phyloP scores from a whole-genome alignment of 2,329 filamentous ascomycete genomes.

The Microcyclospora pomicola region DNA sequence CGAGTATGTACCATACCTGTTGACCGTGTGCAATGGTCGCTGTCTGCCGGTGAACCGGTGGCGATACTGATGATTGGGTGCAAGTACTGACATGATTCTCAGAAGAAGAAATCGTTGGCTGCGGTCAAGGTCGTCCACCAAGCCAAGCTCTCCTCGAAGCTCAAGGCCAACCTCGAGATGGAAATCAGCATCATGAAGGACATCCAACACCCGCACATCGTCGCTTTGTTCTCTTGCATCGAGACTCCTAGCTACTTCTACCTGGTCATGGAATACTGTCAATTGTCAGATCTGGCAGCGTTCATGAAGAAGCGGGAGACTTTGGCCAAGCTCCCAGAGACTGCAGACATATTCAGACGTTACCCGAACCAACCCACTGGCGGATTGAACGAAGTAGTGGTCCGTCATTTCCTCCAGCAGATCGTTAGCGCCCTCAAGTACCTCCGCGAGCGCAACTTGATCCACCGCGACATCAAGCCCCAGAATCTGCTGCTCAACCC shows the following conservation, averaged over 20 bases:
- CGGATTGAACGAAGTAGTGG: slow-evolving; percentile 92
- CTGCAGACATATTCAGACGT: slow-evolving; percentile 80
- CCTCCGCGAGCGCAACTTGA: slow-evolving; percentile 68
- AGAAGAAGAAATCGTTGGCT: slow-evolving; percentile 70
- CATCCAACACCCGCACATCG: slow-evolving; percentile 90
- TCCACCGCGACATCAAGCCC: slow-evolving; percentile 94
- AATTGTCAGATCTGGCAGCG: slow-evolving; percentile 80
- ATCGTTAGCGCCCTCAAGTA: slow-evolving; percentile 85
- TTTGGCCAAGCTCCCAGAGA: slow-evolving; percentile 64
- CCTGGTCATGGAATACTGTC: slow-evolving; percentile 97
- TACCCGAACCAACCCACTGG: slow-evolving; percentile 74
- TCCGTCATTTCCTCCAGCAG: slow-evolving; percentile 91
- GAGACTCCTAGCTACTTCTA: slow-evolving; percentile 83
- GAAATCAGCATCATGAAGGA: slow-evolving; percentile 94
- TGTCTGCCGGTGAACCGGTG: not conserved
- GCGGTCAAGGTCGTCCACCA: slow-evolving; percentile 96
- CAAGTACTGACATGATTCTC: slow-evolving; percentile 10
- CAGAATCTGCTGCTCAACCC: slow-evolving; percentile 89
- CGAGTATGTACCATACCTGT: slow-evolving; percentile 12
- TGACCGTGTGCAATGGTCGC: not conserved
- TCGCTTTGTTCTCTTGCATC: slow-evolving; percentile 86
- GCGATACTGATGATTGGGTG: not conserved
- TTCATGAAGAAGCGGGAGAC: slow-evolving; percentile 92
- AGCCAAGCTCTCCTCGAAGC: slow-evolving; percentile 80
- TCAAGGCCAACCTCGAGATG: slow-evolving; percentile 87